Base-by-base conservation (phyloP, 2,329 filamentous ascomycete genomes). In the Gremmenia infestans region DNA sequence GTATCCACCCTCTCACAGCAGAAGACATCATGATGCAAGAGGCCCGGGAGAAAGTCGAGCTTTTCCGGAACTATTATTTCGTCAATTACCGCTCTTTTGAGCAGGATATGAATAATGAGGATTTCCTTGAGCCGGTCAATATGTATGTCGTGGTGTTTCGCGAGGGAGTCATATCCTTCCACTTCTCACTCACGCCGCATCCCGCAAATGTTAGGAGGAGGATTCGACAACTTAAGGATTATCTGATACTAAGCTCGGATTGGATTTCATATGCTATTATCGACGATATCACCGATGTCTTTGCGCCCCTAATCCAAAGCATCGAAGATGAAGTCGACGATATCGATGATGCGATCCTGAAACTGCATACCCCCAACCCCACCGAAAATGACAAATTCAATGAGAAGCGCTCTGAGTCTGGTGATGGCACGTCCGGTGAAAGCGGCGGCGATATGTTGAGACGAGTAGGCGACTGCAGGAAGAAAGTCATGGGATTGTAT, bases 211-310 rank as follows among this genome's bases (percentile, higher is more conserved):
- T 99, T 23, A 89, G 94, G 22, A 85, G 94, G 47, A 86, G 94
- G 36, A 93, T 99, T 67, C 88, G 94, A 11, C 94, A 99, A 71
- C 76, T 99, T 48, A 89, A 89, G 62, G 94, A 99, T 72, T 99
- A 96, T 71, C 81, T 97, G 65, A 89, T 96, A 45, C 78, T 97
- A 12, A 93, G 89, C 48, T 90, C 93, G 0, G 94, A 99, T 71
- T 99, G 94, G 94, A 97, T 99, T 64, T 96, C 91, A 7, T 99
- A 99, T 68, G 94, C 92, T 48, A 88, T 97, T 63, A 97, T 97
- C 61, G 94, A 99, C 73, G 94, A 99, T 70, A 96, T 99, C 65
- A 99, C 94, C 5, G 94, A 99, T 71, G 92, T 91, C 2, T 99
- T 97, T 68, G 89, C 88, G 5, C 94, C 94, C 0, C 77, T 97